Base-by-base conservation (phyloP, 169 alveolate genomes). In the Amoebophrya sp. region DNA sequence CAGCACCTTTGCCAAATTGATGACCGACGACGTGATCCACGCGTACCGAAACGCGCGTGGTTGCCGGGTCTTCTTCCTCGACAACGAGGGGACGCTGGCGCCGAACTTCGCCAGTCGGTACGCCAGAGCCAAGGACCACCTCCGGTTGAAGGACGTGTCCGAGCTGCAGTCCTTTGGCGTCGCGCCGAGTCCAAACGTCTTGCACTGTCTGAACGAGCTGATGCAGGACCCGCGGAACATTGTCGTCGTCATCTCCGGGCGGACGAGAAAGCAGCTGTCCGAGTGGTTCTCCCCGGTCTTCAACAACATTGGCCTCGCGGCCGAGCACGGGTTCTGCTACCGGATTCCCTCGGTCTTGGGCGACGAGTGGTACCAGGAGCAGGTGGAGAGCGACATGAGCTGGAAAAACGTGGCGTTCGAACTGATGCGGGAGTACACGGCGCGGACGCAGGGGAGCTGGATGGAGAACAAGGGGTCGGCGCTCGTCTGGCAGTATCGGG, bases 361-460 rank as follows among this genome's bases (percentile, higher is more conserved):
- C 29, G 92, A 93, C 54, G 90, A 88, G 39, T 93, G 94, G 94
- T n/a, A 33, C 39, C 83, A 66, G 83, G 38, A 25, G 83, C 35
- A 7, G 35, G 18, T 25, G 35, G 12, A 2, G 54, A 41, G 23
- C 23, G 54, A 41, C 54, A 2, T 41, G 23, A 41, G 54, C 54
- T 41, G 54, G 54, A 41, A 95, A 92, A 89, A 93, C 2, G 92
- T 94, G 39, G 95, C 96, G 23, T 40, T 94, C 40, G 94, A 93
- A 93, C 93, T 95, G 54, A 94, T 95, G 95, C 93, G 92, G 90
- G 95, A 95, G 93, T 94, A 94, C 66, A 94, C 93, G 38, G 95
- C 95, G 91, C 92, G 98, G 23, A 96, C 98, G 0, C 98, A 96
- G 89, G 98, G 98, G 23, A 94, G 97, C 88, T 96, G 94, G 92